phyloP scores from a whole-genome alignment of 371 early-diverging fungal genomes.

The Chytridium lagenaria region DNA sequence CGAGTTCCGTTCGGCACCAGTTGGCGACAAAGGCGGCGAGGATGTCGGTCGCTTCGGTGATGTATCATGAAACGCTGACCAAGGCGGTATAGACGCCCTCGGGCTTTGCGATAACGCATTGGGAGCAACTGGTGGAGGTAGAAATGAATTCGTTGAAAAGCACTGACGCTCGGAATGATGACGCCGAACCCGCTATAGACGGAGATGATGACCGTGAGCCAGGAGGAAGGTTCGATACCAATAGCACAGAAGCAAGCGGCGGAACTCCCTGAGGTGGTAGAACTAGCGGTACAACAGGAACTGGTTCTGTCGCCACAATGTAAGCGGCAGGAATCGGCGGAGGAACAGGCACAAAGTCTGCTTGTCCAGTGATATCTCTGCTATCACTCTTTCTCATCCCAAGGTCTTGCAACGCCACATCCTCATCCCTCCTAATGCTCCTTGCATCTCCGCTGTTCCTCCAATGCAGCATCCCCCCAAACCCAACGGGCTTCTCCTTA shows the following conservation, averaged over 20 bases:
- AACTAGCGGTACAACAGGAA: no score
- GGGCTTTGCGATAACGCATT: no score
- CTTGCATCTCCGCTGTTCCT: neutral
- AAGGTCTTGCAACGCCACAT: neutral
- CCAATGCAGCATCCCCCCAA: neutral
- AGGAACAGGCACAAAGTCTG: neutral
- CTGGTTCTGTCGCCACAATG: no score
- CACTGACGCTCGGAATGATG: neutral
- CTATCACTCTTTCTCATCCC: neutral
- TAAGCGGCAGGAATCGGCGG: neutral
- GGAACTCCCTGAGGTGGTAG: neutral
- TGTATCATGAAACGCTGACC: no score
- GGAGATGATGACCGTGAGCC: neutral
- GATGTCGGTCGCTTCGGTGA: no score
- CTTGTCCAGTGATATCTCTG: neutral
- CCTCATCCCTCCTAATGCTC: neutral
- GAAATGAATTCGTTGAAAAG: no score
- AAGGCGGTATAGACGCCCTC: no score
- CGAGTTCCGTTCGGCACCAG: no score
- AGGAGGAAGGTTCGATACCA: constrained; percentile 6
- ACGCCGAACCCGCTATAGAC: neutral
- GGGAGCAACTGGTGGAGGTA: no score
- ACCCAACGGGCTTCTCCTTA: neutral
- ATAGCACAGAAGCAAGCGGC: constrained; percentile 13
- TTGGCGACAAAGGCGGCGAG: no score